Conservation (phyloP, 129 eudicot species). For the Flaveria trinervia region DNA sequence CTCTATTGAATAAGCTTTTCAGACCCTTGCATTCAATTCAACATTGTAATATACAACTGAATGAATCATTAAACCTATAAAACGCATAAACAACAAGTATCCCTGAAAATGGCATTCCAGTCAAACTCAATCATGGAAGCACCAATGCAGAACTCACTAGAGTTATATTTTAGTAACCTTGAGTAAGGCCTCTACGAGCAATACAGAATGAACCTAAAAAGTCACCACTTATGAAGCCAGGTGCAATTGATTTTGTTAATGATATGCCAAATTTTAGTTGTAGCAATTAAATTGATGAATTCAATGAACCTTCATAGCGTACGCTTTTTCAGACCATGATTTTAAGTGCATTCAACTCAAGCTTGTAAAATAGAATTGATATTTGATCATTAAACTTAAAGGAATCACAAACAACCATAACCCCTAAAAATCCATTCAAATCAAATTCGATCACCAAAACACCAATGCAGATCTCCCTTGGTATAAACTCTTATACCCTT, state of each 20-base stretch:
- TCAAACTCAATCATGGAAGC: slow-evolving; percentile 21
- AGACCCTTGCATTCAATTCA: slow-evolving; percentile 15
- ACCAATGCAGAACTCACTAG: slow-evolving; percentile 6
- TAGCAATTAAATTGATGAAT: neutral
- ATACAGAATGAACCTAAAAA: neutral
- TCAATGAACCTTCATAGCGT: neutral
- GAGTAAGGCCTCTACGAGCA: neutral
- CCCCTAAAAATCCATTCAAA: slow-evolving; percentile 13
- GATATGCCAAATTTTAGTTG: neutral
- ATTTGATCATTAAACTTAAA: neutral
- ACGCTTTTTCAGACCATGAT: slow-evolving; percentile 10
- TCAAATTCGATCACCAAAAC: slow-evolving; percentile 22
- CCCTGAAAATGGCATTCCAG: slow-evolving; percentile 19
- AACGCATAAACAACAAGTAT: slow-evolving; percentile 22
- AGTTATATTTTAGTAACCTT: neutral
- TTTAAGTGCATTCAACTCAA: slow-evolving; percentile 15
- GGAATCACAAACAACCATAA: slow-evolving; percentile 11
- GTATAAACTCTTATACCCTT: slow-evolving; percentile 29
- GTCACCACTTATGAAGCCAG: neutral
- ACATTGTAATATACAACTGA: neutral
- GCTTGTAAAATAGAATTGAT: neutral
- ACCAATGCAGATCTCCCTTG: slow-evolving; percentile 19
- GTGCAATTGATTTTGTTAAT: neutral
- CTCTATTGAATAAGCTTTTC: neutral
- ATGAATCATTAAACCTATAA: neutral